These are phyloP conservation scores for Syzygium grande DNA, from an alignment of 345 rosid species.

Conservation along the genomic window DNA sequence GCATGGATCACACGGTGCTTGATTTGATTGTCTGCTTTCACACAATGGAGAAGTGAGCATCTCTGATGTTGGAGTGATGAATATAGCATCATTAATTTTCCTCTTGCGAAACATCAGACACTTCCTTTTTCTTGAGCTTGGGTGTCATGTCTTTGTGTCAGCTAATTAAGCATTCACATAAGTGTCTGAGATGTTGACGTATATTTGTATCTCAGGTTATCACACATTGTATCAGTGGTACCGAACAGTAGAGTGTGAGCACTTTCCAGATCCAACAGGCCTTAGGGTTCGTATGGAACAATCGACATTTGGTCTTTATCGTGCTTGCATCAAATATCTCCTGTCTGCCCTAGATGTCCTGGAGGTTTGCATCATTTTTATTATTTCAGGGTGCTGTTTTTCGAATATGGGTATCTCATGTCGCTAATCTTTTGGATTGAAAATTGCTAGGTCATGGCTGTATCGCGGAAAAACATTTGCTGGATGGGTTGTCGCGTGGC, in stretches of 20 bases:
- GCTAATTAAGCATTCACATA: neutral
- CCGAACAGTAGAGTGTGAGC: slow-evolving; percentile 73
- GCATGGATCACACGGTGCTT: neutral
- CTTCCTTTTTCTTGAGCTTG: neutral
- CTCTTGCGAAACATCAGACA: neutral
- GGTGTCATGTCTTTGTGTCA: neutral
- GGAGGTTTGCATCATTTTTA: slow-evolving; percentile 44
- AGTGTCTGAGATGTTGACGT: slow-evolving; percentile 1
- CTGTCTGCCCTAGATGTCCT: slow-evolving; percentile 97
- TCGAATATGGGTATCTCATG: neutral
- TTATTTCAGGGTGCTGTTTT: neutral
- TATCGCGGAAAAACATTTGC: slow-evolving; percentile 81
- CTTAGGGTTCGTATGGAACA: slow-evolving; percentile 84
- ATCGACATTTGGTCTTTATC: slow-evolving; percentile 96
- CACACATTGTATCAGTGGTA: slow-evolving; percentile 91
- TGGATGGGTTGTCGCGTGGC: slow-evolving; percentile 69
- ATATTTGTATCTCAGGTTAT: slow-evolving; percentile 44
- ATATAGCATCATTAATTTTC: neutral
- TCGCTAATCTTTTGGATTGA: neutral
- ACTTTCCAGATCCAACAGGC: slow-evolving; percentile 94
- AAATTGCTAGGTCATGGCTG: slow-evolving; percentile 82
- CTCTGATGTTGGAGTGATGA: too few relatives aligned
- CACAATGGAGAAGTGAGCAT: neutral
- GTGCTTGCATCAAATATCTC: slow-evolving; percentile 91
- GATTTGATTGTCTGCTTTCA: neutral